These are phyloP conservation scores for Hordeum marinum DNA, from an alignment of 176 grass and related monocot species.

Conservation along the genomic window DNA sequence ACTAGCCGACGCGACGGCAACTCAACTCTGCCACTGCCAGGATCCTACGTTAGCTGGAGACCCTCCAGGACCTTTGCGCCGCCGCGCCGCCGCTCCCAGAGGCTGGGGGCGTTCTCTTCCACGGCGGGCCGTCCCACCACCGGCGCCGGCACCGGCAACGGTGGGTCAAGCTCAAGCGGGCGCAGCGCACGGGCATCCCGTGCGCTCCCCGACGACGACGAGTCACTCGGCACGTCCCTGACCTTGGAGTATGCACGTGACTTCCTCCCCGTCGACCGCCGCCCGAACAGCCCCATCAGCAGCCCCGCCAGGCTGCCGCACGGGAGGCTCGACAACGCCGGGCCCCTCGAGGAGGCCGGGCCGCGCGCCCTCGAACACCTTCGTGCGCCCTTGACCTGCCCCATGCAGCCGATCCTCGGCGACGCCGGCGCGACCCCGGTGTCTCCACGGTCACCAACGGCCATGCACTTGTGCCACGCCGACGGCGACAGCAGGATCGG, in stretches of 20 bases:
- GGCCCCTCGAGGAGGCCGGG: not conserved
- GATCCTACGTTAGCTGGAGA: conserved; percentile 18
- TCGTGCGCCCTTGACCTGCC: conserved; percentile 34
- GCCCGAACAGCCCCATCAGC: conserved; percentile 14
- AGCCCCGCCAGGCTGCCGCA: conserved; percentile 15
- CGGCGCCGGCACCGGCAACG: conserved; percentile 40
- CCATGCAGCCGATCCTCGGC: conserved; percentile 50
- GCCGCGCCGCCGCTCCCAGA: conserved; percentile 47
- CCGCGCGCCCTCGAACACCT: not conserved
- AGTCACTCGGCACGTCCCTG: conserved; percentile 16
- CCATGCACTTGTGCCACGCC: conserved; percentile 1
- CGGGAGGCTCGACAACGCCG: not conserved
- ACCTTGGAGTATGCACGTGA: conserved; percentile 27
- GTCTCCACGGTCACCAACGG: not conserved
- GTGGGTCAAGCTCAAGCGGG: conserved; percentile 30
- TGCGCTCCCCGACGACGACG: not conserved
- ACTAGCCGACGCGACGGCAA: not conserved
- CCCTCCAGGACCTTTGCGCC: conserved; percentile 8
- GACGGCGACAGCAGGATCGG: conserved; percentile 31
- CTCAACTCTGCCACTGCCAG: not conserved
- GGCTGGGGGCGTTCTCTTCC: conserved; percentile 4
- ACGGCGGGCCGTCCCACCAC: conserved; percentile 1
- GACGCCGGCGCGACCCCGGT: conserved; percentile 9
- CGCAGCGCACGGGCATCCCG: not conserved
- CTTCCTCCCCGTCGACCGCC: conserved; percentile 3